Conservation (phyloP, 2,329 filamentous ascomycete genomes). For the Cladosporium sp. region DNA sequence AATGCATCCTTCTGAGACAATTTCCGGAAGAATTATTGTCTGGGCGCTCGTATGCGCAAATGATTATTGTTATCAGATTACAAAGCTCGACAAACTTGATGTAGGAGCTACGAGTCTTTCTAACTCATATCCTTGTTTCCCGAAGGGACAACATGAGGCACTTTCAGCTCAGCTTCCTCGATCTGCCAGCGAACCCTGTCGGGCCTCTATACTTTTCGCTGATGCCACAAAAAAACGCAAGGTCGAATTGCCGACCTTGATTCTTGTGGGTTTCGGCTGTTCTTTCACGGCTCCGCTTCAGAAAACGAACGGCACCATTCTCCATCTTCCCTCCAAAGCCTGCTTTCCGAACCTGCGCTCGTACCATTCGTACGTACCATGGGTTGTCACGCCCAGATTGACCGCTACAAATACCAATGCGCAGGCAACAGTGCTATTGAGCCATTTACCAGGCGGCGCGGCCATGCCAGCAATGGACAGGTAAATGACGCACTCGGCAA, state of each 20-base stretch:
- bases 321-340: constrained; percentile 65
- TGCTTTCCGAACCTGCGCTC: constrained; percentile 69
- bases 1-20: neutral
- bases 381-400: constrained; percentile 81
- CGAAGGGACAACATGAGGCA: neutral
- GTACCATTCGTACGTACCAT: constrained; percentile 80
- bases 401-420: constrained; percentile 72
- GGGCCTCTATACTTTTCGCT: neutral
- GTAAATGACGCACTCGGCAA: constrained; percentile 84
- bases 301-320: constrained; percentile 69
- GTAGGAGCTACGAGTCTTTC: neutral
- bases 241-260: neutral
- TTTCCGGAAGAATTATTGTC: neutral
- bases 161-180: neutral
- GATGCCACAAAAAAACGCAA: neutral
- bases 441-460: constrained; percentile 64
- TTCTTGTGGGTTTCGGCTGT: neutral
- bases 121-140: neutral
- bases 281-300: neutral
- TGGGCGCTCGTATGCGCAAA: neutral
- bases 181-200: constrained; percentile 7
- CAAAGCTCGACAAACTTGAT: neutral
- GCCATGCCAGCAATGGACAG: constrained; percentile 72
- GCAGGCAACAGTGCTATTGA: constrained; percentile 74
- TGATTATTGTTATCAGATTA: neutral